These are phyloP conservation scores for Lactarius sp. DNA, from an alignment of 768 basidiomycete genomes.

Conservation along the genomic window DNA sequence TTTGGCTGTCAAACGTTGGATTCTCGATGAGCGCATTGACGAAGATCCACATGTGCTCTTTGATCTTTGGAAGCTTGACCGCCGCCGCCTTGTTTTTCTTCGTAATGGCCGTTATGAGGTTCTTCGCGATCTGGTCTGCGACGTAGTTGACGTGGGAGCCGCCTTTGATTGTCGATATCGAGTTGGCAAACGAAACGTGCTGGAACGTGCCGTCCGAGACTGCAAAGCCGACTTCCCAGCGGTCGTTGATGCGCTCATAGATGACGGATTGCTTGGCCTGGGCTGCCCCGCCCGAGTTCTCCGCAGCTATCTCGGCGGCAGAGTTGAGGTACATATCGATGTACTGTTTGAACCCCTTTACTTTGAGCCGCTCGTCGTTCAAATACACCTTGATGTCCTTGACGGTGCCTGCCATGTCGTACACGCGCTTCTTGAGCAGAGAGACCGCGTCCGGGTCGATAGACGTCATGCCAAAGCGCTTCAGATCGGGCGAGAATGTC, in stretches of 20 bases:
- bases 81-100: slow-evolving; percentile 99
- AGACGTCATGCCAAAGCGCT: slow-evolving; percentile 83
- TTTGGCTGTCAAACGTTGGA: slow-evolving; percentile 98
- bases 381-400: slow-evolving; percentile 90
- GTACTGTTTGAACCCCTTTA: slow-evolving; percentile 96
- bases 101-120: slow-evolving; percentile 69
- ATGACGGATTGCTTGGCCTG: slow-evolving; percentile 72
- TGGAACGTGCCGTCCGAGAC: slow-evolving; percentile 90
- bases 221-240: slow-evolving; percentile 96
- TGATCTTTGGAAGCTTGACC: slow-evolving; percentile 89
- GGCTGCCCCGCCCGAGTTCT: slow-evolving; percentile 73
- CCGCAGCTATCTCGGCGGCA: slow-evolving; percentile 61
- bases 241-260: slow-evolving; percentile 70
- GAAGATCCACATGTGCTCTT: slow-evolving; percentile 98
- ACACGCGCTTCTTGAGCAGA: slow-evolving; percentile 88
- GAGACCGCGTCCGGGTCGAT: slow-evolving; percentile 92
- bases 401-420: slow-evolving; percentile 95
- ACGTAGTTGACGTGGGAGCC: slow-evolving; percentile 87
- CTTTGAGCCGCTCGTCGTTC: slow-evolving; percentile 86
- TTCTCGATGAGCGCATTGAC: slow-evolving; percentile 96
- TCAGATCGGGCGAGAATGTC: slow-evolving; percentile 89
- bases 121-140: slow-evolving; percentile 86
- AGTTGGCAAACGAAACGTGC: slow-evolving; percentile 97
- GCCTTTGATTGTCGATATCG: slow-evolving; percentile 94
- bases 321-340: slow-evolving; percentile 89